Evolutionary conservation across 257 asterid genomes (phyloP).

Genomic region (Solanum paucissectum): DNA sequence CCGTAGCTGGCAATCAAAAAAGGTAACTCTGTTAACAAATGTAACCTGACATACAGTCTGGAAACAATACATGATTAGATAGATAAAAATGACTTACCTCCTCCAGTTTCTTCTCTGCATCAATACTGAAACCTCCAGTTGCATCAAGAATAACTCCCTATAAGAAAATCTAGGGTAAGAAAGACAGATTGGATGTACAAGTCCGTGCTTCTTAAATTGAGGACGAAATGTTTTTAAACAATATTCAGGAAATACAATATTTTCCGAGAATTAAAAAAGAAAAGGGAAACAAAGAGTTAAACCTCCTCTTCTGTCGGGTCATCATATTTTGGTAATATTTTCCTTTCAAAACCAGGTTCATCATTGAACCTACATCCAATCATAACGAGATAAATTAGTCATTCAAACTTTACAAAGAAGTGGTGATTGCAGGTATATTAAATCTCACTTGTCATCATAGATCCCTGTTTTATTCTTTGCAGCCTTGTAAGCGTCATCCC

Average conservation of each 20-base stretch:
- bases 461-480: constrained; percentile 76
- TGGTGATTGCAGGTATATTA: not conserved
- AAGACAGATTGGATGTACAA: not conserved
- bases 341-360: constrained; percentile 31
- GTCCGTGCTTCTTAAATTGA: not conserved
- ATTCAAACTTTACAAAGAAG: not conserved
- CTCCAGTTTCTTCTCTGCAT: constrained; percentile 83
- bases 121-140: constrained; percentile 76
- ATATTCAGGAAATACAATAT: not conserved
- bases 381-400: constrained; percentile 1
- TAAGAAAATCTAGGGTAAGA: constrained; percentile 7
- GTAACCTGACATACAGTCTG: not conserved
- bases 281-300: not conserved
- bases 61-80: not conserved
- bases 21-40: not conserved
- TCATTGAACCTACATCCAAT: constrained; percentile 53
- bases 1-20: constrained; percentile 55
- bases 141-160: constrained; percentile 90
- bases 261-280: not conserved
- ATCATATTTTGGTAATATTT: constrained; percentile 86
- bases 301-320: constrained; percentile 91
- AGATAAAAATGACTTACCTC: constrained; percentile 40
- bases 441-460: constrained; percentile 72
- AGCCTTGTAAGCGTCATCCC: constrained; percentile 87
- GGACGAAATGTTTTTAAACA: not conserved